phyloP scores from a whole-genome alignment of 768 basidiomycete species.

The Albatrellus ellisii region DNA sequence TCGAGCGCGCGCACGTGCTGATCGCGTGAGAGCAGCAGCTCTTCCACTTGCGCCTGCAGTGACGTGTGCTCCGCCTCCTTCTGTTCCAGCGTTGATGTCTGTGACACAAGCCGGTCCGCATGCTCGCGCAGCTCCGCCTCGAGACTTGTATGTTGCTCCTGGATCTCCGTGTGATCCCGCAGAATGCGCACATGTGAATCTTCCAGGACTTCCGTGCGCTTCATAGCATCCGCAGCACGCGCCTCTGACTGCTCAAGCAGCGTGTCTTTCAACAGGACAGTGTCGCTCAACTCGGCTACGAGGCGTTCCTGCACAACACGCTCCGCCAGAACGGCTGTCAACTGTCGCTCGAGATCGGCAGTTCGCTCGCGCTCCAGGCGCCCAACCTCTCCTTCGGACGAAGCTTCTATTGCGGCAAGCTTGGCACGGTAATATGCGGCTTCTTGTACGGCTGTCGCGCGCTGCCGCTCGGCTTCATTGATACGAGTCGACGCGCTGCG shows the following conservation, averaged over 20 bases:
- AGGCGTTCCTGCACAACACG: constrained; percentile 57
- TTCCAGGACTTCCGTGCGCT: constrained; percentile 66
- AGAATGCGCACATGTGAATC: constrained; percentile 49
- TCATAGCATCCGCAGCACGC: constrained; percentile 56
- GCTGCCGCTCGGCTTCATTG: constrained; percentile 66
- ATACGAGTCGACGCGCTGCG: constrained; percentile 64
- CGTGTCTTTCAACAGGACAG: constrained; percentile 63
- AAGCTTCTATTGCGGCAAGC: constrained; percentile 71
- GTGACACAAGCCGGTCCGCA: constrained; percentile 55
- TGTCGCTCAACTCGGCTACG: constrained; percentile 57
- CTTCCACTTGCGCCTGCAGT: constrained; percentile 54
- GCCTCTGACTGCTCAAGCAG: constrained; percentile 71
- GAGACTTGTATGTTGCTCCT: constrained; percentile 42
- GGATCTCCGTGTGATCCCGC: constrained; percentile 58
- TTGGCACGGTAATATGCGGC: constrained; percentile 95
- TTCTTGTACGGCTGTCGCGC: constrained; percentile 76
- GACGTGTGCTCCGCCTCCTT: constrained; percentile 65
- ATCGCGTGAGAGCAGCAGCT: constrained; percentile 56
- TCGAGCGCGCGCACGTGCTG: constrained; percentile 83
- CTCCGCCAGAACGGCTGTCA: constrained; percentile 48
- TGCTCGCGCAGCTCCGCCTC: constrained; percentile 67
- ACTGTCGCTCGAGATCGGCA: constrained; percentile 57
- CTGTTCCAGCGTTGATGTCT: constrained; percentile 65
- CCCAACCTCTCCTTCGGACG: constrained; percentile 46
- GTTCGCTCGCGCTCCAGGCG: constrained; percentile 73